phyloP scores from a whole-genome alignment of 371 early-diverging fungal genomes.

The Choanephora cucurbitarum region DNA sequence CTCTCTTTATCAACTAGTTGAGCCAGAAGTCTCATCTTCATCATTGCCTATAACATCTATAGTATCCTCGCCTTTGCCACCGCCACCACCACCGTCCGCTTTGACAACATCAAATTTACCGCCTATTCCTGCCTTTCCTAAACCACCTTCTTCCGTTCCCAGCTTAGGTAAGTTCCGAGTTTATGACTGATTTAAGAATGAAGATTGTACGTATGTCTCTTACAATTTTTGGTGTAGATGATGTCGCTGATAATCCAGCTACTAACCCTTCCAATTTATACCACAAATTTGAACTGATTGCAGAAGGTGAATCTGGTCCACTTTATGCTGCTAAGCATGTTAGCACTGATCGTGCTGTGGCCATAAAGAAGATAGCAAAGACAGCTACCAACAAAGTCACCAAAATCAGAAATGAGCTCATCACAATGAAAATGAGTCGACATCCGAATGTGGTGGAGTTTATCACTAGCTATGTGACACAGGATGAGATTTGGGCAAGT shows the following conservation, averaged over 20 bases:
- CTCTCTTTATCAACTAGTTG: no score
- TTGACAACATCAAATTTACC: not conserved
- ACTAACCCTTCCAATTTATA: conserved; percentile 42
- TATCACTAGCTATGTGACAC: conserved; percentile 57
- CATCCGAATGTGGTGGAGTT: conserved; percentile 69
- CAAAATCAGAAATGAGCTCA: conserved; percentile 63
- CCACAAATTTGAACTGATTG: conserved; percentile 50
- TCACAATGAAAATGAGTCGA: conserved; percentile 62
- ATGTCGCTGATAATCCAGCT: conserved; percentile 23
- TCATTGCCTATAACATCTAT: no score
- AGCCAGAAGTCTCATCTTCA: no score
- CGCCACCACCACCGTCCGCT: not conserved
- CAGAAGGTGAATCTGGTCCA: conserved; percentile 75
- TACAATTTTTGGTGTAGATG: conserved; percentile 2
- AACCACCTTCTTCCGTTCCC: no score
- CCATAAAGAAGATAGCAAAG: conserved; percentile 67
- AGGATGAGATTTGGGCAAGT: conserved; percentile 54
- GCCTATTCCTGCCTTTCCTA: not conserved
- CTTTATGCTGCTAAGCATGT: conserved; percentile 54
- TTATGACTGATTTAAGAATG: no score
- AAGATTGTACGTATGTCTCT: no score
- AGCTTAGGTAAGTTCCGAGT: no score
- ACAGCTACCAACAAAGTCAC: conserved; percentile 56
- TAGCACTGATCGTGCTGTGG: conserved; percentile 51
- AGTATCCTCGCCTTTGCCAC: no score